Evolutionary conservation across 345 rosid species (phyloP), one percentile per base, ranked within the genome.

Genomic region (Noccaea bulbosa): DNA sequence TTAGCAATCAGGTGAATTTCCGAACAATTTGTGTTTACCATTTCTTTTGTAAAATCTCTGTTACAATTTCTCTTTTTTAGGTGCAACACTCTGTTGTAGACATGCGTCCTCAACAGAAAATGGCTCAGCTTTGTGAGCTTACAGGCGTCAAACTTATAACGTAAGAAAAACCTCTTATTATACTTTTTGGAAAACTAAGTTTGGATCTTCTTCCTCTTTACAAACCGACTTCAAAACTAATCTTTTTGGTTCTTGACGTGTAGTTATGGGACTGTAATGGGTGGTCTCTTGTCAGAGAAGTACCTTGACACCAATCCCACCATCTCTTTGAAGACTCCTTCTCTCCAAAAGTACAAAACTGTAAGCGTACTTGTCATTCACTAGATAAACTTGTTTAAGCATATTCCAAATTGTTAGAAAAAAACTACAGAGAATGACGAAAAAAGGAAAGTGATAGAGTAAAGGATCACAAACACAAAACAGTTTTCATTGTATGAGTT

Each of bases 31-130:
- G 35, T 41, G 7, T 33, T 33, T 33, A 33, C 10, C 4, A 64
- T 64, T 5, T 56, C 17, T 33, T 20, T 32, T 46, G 11, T 3
- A 12, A 5, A 5, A 11, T 27, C 30, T 27, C 30, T 33, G 35
- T 33, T 33, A 6, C 35, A 5, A 33, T 33, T 33, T 33, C 35
- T 33, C 5, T 33, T 37, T 34, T 76, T 49, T 76, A 90, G 98
- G 98, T 93, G 80, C 98, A 93, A 81, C 97, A 93, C 82, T 90
- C 97, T 65, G 73, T 90, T 73, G 96, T 90, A 48, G 98, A 93
- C 60, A 87, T 88, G 97, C 98, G 97, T 48, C 98, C 97, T 64
- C 98, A 88, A 62, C 93, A 87, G 78, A 87, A 79, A 80, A 93
- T 93, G 98, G 91, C 92, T 55, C 97, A 93, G 84, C 93, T 93